These are phyloP conservation scores for Trapa incisa DNA, from an alignment of 345 rosid species.

Conservation along the genomic window DNA sequence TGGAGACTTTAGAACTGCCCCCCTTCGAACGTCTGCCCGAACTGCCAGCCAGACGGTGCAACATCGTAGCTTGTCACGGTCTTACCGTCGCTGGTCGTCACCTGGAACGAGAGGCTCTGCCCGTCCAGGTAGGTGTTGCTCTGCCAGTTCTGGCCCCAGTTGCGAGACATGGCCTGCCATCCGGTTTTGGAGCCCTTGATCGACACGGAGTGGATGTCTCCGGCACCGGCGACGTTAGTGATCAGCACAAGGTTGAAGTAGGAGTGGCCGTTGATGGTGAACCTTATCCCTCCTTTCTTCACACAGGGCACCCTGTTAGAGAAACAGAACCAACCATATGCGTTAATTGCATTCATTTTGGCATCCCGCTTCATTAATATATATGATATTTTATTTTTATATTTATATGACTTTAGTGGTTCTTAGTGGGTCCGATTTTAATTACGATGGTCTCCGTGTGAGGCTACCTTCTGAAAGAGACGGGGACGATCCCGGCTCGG, in stretches of 20 bases:
- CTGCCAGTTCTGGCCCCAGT: conserved; percentile 99
- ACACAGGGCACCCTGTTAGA: conserved; percentile 57
- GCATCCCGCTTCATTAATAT: background rate
- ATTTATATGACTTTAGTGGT: no score
- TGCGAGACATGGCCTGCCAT: conserved; percentile 91
- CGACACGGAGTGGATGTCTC: conserved; percentile 64
- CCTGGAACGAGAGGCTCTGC: conserved; percentile 77
- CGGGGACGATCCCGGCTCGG: conserved; percentile 85
- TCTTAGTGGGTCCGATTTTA: no score
- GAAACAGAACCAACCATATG: background rate
- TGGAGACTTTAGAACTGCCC: conserved; percentile 32
- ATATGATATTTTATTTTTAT: background rate
- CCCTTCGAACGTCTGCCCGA: conserved; percentile 82
- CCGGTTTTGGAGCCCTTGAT: conserved; percentile 82
- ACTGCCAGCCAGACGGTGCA: conserved; percentile 63
- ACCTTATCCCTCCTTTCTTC: conserved; percentile 88
- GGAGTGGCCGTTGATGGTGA: conserved; percentile 80
- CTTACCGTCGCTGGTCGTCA: conserved; percentile 77
- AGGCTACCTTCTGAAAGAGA: conserved; percentile 65
- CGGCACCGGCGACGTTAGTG: conserved; percentile 81
- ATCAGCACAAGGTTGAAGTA: conserved; percentile 85
- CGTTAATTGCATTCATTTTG: background rate
- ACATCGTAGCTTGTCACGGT: conserved; percentile 52
- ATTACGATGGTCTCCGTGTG: no score
- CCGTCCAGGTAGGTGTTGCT: conserved; percentile 76